These are phyloP conservation scores for Alternaria arborescens DNA, from an alignment of 2,329 filamentous ascomycete species.

Conservation along the genomic window DNA sequence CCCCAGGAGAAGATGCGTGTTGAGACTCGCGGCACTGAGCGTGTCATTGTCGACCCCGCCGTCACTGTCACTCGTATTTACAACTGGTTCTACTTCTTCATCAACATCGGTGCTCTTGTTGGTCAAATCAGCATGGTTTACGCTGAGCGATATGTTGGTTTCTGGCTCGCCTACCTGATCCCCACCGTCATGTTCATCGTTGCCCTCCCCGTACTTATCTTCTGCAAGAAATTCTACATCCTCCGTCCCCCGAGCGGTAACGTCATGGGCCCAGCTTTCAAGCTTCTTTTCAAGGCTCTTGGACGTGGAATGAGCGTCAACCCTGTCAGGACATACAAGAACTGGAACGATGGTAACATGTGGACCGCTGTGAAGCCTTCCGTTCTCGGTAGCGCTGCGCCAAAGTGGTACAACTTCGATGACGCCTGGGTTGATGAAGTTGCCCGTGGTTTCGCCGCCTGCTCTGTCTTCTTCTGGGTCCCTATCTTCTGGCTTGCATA, in stretches of 20 bases:
- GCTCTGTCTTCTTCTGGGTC: conserved; percentile 64
- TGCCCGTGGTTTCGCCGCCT: conserved; percentile 63
- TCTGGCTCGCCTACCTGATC: conserved; percentile 75
- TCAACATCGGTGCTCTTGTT: conserved; percentile 50
- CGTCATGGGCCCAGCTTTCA: conserved; percentile 71
- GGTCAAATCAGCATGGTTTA: conserved; percentile 52
- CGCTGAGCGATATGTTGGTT: conserved; percentile 65
- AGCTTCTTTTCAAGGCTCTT: conserved; percentile 60
- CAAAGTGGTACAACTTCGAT: conserved; percentile 79
- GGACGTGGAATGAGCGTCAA: conserved; percentile 67
- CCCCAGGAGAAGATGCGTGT: conserved; percentile 61
- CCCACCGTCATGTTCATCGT: conserved; percentile 71
- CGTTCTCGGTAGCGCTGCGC: conserved; percentile 63
- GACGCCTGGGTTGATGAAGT: conserved; percentile 86
- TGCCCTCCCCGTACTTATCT: conserved; percentile 66
- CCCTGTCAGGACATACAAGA: conserved; percentile 64
- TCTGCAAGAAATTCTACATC: conserved; percentile 68
- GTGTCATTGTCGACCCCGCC: conserved; percentile 71
- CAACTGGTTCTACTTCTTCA: conserved; percentile 59
- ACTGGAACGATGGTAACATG: conserved; percentile 64
- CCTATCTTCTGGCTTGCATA: conserved; percentile 74
- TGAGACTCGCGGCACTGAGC: conserved; percentile 59
- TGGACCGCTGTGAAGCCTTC: conserved; percentile 75
- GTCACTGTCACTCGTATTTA: conserved; percentile 74
- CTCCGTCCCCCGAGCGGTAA: conserved; percentile 71